A percentile compares a stretch with the other conserved stretches of the same genome.
phyloP scores from a whole-genome alignment of 352 stramenopile species.

The Phytophthora pisi region DNA sequence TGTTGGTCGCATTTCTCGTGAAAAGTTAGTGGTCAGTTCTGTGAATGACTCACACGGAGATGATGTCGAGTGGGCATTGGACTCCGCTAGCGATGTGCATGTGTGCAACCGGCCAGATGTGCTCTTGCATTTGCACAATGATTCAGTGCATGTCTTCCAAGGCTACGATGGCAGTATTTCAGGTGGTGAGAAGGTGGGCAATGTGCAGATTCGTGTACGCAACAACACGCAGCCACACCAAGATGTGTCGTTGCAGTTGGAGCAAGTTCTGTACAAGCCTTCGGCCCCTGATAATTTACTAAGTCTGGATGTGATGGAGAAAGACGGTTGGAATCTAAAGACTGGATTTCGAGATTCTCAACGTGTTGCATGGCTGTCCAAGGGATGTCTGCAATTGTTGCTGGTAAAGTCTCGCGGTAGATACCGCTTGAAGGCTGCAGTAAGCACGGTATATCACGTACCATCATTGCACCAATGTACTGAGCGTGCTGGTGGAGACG shows the following conservation, averaged over 20 bases:
- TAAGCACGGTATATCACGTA: not conserved
- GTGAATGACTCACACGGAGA: conserved; percentile 4
- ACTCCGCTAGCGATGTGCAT: conserved; percentile 12
- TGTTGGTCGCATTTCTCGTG: conserved; percentile 6
- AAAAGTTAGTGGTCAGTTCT: conserved; percentile 4
- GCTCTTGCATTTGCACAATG: not conserved
- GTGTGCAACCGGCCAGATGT: conserved; percentile 9
- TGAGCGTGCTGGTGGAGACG: not conserved
- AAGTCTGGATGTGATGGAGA: conserved; percentile 6
- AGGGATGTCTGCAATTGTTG: not conserved
- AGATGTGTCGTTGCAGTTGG: conserved; percentile 5
- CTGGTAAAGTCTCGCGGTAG: conserved; percentile 5
- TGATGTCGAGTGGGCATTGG: conserved; percentile 10
- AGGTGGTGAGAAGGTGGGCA: not conserved
- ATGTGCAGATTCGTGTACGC: not conserved
- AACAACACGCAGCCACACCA: conserved; percentile 18
- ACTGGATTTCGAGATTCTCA: not conserved
- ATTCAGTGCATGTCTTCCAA: not conserved
- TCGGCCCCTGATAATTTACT: conserved; percentile 17
- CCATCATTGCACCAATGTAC: conserved; percentile 2
- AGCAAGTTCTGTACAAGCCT: conserved; percentile 5
- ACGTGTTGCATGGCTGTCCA: conserved; percentile 4
- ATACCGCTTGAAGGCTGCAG: conserved; percentile 6
- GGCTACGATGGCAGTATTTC: not conserved
- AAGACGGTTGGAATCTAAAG: conserved; percentile 6